Base-by-base conservation (phyloP, 164 flowering plant genomes). In the Macadamia tetraphylla region DNA sequence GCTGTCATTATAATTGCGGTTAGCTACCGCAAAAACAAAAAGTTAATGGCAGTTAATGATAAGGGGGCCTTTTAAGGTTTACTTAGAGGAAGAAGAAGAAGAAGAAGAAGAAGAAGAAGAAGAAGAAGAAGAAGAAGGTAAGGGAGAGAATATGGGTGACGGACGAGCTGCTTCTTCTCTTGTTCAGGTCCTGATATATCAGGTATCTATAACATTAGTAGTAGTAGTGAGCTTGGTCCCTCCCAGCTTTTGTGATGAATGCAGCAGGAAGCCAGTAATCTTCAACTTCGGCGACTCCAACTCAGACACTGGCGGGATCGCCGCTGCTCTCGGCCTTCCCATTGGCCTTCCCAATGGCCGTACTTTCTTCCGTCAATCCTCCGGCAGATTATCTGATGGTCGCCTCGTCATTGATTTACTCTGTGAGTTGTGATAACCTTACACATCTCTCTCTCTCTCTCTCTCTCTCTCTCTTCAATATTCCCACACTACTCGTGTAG, bases 251-350 rank as follows among this genome's bases (percentile, higher is more conserved):
- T 44, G 12, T 55, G 64, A 69, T 58, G 71, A 58, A 29, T 73
- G 73, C 57, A 65, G 5, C 62, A 49, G 29, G 60, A 29, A 62
- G 9, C 84, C 84, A 0, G 60, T 75, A 13, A 69, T 82, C 40
- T 71, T 81, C 70, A 81, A 71, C 72, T 85, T 82, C 43, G 83
- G 88, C 9, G 85, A 82, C 63, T 82, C 84, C 13, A 82, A 82
- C 65, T 85, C 81, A 1, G 88, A 85, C 74, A 82, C 83, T 1
- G 86, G 86, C 6, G 86, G 82, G 9, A 62, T 71, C n/a, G 62
- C 68, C 0, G 80, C 78, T 8, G 82, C 78, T 29, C 56, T 64
- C 18, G 85, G 84, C 29, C 67, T 79, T 35, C 70, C 68, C 40
- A 63, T 76, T 35, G 75, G 70, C 29, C 74, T 64, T 9, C 82